A percentile compares a stretch with the other conserved stretches of the same genome.
Conservation (phyloP, 495 filamentous ascomycete species). For the Lineolata rhizophorae region DNA sequence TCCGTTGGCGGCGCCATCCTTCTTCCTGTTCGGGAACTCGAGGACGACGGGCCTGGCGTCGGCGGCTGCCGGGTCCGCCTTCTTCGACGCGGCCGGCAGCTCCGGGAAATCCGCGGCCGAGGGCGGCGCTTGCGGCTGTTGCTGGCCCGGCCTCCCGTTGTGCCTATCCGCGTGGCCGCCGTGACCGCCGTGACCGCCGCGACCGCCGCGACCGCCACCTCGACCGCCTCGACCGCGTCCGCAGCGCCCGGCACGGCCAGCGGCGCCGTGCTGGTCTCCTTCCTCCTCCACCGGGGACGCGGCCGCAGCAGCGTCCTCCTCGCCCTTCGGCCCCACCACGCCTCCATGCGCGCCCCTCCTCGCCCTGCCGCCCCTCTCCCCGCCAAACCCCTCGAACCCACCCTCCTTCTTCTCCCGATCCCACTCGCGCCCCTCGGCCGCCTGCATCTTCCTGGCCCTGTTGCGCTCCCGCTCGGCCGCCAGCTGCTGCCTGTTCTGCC, state of each 20-base stretch:
- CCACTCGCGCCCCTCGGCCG: constrained; percentile 48
- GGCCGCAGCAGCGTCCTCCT: neutral
- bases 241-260: neutral
- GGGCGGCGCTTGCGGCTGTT: constrained; percentile 7
- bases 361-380: constrained; percentile 21
- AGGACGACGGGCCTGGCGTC: too few species aligned
- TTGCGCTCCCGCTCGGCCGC: constrained; percentile 53
- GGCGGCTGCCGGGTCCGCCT: neutral
- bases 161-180: constrained; percentile 3
- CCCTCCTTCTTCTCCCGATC: constrained; percentile 52
- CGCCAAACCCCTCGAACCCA: constrained; percentile 23
- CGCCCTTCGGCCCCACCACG: constrained; percentile 13
- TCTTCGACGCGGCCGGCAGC: constrained; percentile 6
- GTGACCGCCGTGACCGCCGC: constrained; percentile 4
- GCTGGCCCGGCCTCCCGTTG: neutral
- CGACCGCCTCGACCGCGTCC: constrained; percentile 3
- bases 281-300: constrained; percentile 3
- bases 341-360: constrained; percentile 39
- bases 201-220: constrained; percentile 4
- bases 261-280: neutral
- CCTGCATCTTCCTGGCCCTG: constrained; percentile 43
- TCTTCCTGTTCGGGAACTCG: constrained; percentile 9
- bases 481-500: constrained; percentile 33
- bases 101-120: constrained; percentile 12
- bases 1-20: constrained; percentile 5